A percentile compares a stretch with the other conserved stretches of the same genome.
Conservation (phyloP, 805 yeast species). For the Lipomyces orientalis region DNA sequence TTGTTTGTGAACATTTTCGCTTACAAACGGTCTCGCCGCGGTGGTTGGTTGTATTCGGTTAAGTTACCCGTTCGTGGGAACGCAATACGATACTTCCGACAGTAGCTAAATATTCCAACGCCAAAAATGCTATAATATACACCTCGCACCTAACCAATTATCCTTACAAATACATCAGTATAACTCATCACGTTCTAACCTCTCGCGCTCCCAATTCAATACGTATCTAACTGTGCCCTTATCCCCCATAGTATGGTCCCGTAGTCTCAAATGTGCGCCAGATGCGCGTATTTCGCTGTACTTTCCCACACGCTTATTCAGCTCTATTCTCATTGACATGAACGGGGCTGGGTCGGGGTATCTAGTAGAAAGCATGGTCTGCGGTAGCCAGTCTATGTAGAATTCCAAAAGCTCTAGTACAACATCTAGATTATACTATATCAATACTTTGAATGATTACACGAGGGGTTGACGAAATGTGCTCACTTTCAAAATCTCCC, state of each 20-base stretch:
- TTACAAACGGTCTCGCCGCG: not conserved
- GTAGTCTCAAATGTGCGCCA: not conserved
- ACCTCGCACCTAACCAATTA: not conserved
- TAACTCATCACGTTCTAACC: slow-evolving; percentile 17
- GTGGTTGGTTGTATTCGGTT: too few relatives aligned
- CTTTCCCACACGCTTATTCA: slow-evolving; percentile 22
- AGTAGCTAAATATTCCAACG: not conserved
- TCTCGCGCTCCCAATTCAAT: slow-evolving; percentile 30
- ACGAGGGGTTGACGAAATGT: not conserved
- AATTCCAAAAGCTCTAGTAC: slow-evolving; percentile 34
- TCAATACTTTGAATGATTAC: not conserved
- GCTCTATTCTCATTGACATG: slow-evolving; percentile 33
- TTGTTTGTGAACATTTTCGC: not conserved
- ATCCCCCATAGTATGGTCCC: slow-evolving; percentile 33
- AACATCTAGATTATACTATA: slow-evolving; percentile 17
- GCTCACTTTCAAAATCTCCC: slow-evolving; percentile 22
- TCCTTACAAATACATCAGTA: not conserved
- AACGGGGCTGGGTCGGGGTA: slow-evolving; percentile 24
- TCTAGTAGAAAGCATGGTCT: slow-evolving; percentile 19
- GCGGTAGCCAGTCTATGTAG: slow-evolving; percentile 36
- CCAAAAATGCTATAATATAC: not conserved
- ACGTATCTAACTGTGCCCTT: slow-evolving; percentile 35
- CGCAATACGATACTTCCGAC: too few relatives aligned
- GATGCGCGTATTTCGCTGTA: not conserved
- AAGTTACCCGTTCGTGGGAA: too few relatives aligned